These are phyloP conservation scores for Pythium phragmitis DNA, from an alignment of 352 stramenopile genomes.

Conservation along the genomic window DNA sequence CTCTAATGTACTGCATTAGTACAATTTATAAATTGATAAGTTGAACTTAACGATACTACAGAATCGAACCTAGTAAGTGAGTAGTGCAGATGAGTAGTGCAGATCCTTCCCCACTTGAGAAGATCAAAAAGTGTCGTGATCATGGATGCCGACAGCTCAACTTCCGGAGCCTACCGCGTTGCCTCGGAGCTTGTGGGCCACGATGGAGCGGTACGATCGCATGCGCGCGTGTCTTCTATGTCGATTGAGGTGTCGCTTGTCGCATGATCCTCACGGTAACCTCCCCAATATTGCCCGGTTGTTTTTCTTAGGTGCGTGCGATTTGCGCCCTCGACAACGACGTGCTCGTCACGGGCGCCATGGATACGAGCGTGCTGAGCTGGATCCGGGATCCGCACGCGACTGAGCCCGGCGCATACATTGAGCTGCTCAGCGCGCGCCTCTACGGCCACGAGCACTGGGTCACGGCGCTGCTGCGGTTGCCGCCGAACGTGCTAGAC, in stretches of 20 bases:
- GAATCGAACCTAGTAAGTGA: too few relatives aligned
- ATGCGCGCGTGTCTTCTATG: not conserved
- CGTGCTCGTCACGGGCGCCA: constrained; percentile 66
- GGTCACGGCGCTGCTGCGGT: constrained; percentile 59
- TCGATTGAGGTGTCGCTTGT: not conserved
- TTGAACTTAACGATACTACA: too few relatives aligned
- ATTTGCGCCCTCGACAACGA: constrained; percentile 50
- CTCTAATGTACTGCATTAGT: too few relatives aligned
- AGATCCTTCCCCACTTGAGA: too few relatives aligned
- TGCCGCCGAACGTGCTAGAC: constrained; percentile 33
- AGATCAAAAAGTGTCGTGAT: not conserved
- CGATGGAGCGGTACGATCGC: constrained; percentile 63
- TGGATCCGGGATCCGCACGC: constrained; percentile 44
- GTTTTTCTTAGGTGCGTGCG: constrained; percentile 48
- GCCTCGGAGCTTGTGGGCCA: constrained; percentile 65
- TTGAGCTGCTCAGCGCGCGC: constrained; percentile 46
- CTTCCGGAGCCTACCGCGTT: constrained; percentile 24
- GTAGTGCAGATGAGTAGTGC: too few relatives aligned
- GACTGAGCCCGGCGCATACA: constrained; percentile 27
- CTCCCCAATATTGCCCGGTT: not conserved
- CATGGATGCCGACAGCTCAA: not conserved
- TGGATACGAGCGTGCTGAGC: constrained; percentile 63
- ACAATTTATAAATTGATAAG: too few relatives aligned
- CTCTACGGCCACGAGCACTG: constrained; percentile 84
- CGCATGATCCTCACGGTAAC: not conserved